Base-by-base conservation (phyloP, 345 rosid genomes). In the Lumnitzera racemosa region DNA sequence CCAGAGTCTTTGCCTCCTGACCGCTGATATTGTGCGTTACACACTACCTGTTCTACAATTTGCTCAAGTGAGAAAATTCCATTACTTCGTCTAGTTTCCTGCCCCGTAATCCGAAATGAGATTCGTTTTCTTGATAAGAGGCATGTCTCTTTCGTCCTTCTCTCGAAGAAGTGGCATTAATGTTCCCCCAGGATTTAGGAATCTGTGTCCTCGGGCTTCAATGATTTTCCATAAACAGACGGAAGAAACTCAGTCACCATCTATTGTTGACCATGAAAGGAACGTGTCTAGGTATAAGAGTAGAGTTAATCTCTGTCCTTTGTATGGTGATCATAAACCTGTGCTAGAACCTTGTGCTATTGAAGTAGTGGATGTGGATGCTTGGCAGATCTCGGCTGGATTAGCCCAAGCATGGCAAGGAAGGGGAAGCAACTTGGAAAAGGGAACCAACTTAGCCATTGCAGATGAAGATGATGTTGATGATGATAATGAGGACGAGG, bases 361-460 rank as follows among this genome's bases (percentile, higher is more conserved):
- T 51, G 91, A 90, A 76, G 80, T 87, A 31, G 83, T 89, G 53
- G 98, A 89, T 59, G 77, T 82, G 47, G 90, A 79, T 43, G 55
- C 87, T 66, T 89, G 97, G 97, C 67, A 66, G 49, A 80, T 87
- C 54, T 85, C 84, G 0, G 79, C 88, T 2, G 81, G 88, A 59
- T 65, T 89, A 64, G 76, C 86, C 1, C 80, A 72, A 27, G 72
- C 76, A 14, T 83, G 83, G 85, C 72, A 70, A 68, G 70, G 74
- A 17, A 15, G 56, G 43, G 72, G 70, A 24, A 49, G 53, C 53
- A 71, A 70, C 7, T 46, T 11, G 65, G 57, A 52, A 49, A n/a
- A 48, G 20, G 55, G 55, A 12, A 36, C 11, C 43, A 14, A 57
- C 58, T 31, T n/a, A 5, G 24, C 13, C 2, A 57, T 69, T 17